These are phyloP conservation scores for Cubamyces lactineus DNA, from an alignment of 768 basidiomycete genomes.

Conservation along the genomic window DNA sequence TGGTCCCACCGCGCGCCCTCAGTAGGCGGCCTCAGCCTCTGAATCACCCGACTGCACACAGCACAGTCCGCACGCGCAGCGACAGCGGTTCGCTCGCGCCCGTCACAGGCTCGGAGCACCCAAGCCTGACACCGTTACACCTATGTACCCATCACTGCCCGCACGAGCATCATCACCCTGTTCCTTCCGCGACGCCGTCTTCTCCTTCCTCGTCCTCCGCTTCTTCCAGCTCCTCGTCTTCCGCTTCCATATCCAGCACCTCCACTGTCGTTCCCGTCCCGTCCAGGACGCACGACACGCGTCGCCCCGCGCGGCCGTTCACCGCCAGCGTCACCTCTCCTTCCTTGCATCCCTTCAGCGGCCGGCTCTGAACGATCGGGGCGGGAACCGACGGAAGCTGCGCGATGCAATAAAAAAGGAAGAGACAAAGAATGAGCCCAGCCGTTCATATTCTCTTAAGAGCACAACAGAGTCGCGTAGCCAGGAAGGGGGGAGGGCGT, in stretches of 20 bases:
- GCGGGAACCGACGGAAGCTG: slow-evolving; percentile 54
- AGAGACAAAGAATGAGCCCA: slow-evolving; percentile 15
- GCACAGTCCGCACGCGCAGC: no score
- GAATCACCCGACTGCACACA: no score
- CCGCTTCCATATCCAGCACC: slow-evolving; percentile 77
- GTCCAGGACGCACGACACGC: slow-evolving; percentile 78
- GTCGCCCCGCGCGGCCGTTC: slow-evolving; percentile 74
- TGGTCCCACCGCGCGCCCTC: slow-evolving; percentile 16
- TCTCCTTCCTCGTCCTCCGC: slow-evolving; percentile 31
- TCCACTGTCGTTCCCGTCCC: slow-evolving; percentile 64
- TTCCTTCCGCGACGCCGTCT: slow-evolving; percentile 22
- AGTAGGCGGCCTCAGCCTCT: no score
- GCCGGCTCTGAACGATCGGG: slow-evolving; percentile 60
- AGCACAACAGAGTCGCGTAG: neutral
- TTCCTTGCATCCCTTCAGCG: slow-evolving; percentile 52
- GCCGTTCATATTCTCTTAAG: slow-evolving; percentile 1
- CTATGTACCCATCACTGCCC: no score
- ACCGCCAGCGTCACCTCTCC: slow-evolving; percentile 64
- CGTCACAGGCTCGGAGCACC: neutral
- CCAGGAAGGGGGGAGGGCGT: neutral
- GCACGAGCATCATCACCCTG: slow-evolving; percentile 17
- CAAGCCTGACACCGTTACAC: neutral
- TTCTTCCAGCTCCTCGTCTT: slow-evolving; percentile 36
- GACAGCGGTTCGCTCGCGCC: neutral
- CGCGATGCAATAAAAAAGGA: neutral